Percentiles rank a stretch among this genome's conserved stretches.
phyloP scores from a whole-genome alignment of 768 basidiomycete species.

The Podaxis pistillaris region DNA sequence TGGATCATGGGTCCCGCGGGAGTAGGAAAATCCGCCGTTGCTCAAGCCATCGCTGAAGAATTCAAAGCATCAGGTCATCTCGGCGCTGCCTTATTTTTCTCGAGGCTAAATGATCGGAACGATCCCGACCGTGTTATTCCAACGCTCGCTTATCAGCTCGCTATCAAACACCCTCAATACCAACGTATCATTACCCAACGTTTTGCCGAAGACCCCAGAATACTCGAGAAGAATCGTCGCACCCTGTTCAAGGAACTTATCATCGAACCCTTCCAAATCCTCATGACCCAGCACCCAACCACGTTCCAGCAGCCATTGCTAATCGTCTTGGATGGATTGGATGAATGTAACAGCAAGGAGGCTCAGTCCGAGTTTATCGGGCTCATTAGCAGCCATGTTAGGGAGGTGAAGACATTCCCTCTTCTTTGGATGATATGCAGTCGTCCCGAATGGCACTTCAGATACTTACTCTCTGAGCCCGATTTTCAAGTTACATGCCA shows the following conservation, averaged over 20 bases:
- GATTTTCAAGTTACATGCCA: background rate
- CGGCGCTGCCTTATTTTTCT: conserved; percentile 10
- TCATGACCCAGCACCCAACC: background rate
- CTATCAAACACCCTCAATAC: background rate
- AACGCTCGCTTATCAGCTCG: conserved; percentile 9
- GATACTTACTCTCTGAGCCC: background rate
- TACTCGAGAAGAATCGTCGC: background rate
- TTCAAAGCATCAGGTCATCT: background rate
- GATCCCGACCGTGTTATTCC: background rate
- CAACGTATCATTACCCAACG: background rate
- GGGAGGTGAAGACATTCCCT: background rate
- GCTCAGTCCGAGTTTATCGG: background rate
- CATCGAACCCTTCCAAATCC: background rate
- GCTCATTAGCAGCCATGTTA: background rate
- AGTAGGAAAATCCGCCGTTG: conserved; percentile 8
- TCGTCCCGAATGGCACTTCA: background rate
- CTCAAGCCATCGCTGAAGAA: background rate
- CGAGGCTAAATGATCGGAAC: background rate
- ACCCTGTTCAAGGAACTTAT: background rate
- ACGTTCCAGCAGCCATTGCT: background rate
- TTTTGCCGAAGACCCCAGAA: background rate
- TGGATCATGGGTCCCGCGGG: background rate
- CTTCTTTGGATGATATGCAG: background rate
- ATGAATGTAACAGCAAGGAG: conserved; percentile 1
- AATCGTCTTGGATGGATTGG: background rate